Evolutionary conservation across 768 basidiomycete species (phyloP).

Genomic region (Strobilomyces echinocephalus): DNA sequence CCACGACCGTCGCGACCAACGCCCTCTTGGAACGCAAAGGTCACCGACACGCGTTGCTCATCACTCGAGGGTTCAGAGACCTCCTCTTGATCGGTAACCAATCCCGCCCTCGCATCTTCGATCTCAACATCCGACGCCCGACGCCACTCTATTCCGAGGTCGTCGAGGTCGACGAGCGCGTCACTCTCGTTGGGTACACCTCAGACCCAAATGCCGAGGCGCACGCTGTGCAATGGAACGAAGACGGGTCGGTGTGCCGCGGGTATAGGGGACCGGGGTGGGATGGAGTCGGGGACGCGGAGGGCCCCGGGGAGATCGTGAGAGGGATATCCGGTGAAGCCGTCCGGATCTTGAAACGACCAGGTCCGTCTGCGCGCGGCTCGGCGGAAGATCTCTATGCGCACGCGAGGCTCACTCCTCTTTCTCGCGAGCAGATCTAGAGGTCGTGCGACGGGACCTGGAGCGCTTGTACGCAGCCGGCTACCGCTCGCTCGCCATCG

Average conservation of each 20-base stretch:
- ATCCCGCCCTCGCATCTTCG: slow-evolving; percentile 91
- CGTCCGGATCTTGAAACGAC: slow-evolving; percentile 73
- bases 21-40: slow-evolving; percentile 94
- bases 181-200: slow-evolving; percentile 90
- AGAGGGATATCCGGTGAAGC: slow-evolving; percentile 85
- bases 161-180: slow-evolving; percentile 78
- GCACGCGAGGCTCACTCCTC: not conserved
- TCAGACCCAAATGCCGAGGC: slow-evolving; percentile 79
- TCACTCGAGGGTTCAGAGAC: slow-evolving; percentile 89
- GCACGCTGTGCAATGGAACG: slow-evolving; percentile 73
- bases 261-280: slow-evolving; percentile 77
- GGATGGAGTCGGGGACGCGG: slow-evolving; percentile 64
- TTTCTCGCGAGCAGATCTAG: slow-evolving; percentile 42
- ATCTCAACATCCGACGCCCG: slow-evolving; percentile 81
- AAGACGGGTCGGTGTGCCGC: slow-evolving; percentile 57
- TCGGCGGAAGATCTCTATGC: not conserved
- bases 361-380: slow-evolving; percentile 36
- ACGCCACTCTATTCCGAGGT: slow-evolving; percentile 69
- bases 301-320: slow-evolving; percentile 78
- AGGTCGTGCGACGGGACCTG: slow-evolving; percentile 54
- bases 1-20: slow-evolving; percentile 95
- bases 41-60: slow-evolving; percentile 83
- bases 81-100: slow-evolving; percentile 93
- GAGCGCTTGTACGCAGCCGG: slow-evolving; percentile 72
- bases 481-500: slow-evolving; percentile 84